These are phyloP conservation scores for Fomitiporia mediterranea DNA, from an alignment of 1,284 basidiomycete species.

Conservation along the genomic window DNA sequence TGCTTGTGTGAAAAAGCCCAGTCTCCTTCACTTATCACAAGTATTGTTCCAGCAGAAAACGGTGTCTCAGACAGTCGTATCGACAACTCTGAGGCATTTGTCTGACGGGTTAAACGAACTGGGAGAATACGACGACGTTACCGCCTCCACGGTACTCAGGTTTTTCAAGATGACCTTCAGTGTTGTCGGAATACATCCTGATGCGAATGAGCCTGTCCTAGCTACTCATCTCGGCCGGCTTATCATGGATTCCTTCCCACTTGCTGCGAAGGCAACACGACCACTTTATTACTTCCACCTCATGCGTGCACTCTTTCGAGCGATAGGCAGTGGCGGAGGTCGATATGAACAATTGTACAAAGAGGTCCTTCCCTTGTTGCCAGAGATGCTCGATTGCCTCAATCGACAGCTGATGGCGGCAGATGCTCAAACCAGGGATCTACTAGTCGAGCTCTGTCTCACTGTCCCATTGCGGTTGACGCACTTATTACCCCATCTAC, in stretches of 20 bases:
- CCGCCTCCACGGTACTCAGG: constrained; percentile 78
- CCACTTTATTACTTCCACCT: constrained; percentile 94
- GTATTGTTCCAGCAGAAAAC: constrained; percentile 80
- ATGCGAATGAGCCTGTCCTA: constrained; percentile 85
- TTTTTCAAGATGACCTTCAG: constrained; percentile 97
- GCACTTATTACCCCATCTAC: constrained; percentile 92
- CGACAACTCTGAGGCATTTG: constrained; percentile 87
- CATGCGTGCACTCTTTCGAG: constrained; percentile 92
- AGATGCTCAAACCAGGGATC: constrained; percentile 73
- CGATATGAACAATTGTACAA: constrained; percentile 95
- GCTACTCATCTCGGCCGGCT: constrained; percentile 91
- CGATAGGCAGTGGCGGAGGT: constrained; percentile 93
- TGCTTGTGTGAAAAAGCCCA: constrained; percentile 69
- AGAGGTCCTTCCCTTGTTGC: constrained; percentile 92
- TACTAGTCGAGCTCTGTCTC: constrained; percentile 96
- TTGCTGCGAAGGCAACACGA: constrained; percentile 88
- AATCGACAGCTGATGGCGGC: constrained; percentile 87
- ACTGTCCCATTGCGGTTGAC: constrained; percentile 96
- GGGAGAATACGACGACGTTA: constrained; percentile 82
- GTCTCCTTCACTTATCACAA: constrained; percentile 85
- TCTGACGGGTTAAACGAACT: constrained; percentile 80
- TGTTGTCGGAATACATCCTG: constrained; percentile 79
- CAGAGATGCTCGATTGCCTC: constrained; percentile 95
- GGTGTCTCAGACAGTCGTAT: constrained; percentile 88
- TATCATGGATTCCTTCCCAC: constrained; percentile 95